Evolutionary conservation across 352 stramenopile species (phyloP), one percentile per base, ranked within the genome.

Genomic region (Phytophthora capsici): DNA sequence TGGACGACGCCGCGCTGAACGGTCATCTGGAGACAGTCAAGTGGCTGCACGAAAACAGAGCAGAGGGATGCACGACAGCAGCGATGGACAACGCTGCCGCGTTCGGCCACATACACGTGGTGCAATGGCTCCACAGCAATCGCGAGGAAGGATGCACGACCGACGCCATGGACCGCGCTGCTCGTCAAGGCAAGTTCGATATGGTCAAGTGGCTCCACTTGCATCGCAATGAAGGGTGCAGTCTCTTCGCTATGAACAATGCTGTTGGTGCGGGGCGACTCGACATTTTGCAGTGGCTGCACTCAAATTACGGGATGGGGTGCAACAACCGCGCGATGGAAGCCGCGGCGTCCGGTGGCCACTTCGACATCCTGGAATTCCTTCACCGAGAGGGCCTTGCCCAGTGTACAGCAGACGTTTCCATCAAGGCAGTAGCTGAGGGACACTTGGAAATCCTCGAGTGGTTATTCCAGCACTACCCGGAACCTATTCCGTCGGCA

Each of bases 321-420:
- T 73, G 64, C 46, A 74, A 62, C 34, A 70, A 46, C 25, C 53
- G 52, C 4, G 64, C 64, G 1, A 77, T 73, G 49, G 58, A 63
- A 36, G 51, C 52, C 13, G 69, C 64, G 16, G 64, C 64, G 23
- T 62, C 56, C 12, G 56, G 56, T 41, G 59, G 59, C n/a, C 66
- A 75, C 46, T 73, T 78, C 6, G 63, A 82, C 25, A 67, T 85
- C 6, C 54, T 84, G 10, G 49, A 67, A 25, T 78, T 72, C 56
- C 63, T 80, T 30, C 59, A 69, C 43, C 32, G 59, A 1, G 41
- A 71, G 37, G 55, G 65, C 2, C 22, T 50, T 17, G 61, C 55
- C 10, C 55, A 48, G 14, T 71, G 58, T 30, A 64, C 57, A 37
- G 50, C 57, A 1, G 48, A 73, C 23, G 54, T 70, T 20, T 67